A percentile compares a stretch with the other conserved stretches of the same genome.
Conservation (phyloP, 192 early-diverging fungal species). For the Coemansia sp. region DNA sequence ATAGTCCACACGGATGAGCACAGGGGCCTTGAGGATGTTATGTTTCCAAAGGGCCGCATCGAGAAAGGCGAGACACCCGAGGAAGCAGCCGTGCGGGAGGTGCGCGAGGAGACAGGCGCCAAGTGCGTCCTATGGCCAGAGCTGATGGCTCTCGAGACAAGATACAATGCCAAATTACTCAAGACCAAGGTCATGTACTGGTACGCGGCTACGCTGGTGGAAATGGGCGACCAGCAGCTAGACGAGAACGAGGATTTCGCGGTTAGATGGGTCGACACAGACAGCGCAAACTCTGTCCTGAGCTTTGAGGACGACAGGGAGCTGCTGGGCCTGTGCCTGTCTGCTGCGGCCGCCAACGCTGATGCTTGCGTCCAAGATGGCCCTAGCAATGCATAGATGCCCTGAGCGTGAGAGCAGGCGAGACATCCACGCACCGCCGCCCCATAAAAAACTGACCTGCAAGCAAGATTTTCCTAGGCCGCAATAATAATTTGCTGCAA, state of each 20-base stretch:
- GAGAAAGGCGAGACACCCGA: slow-evolving; percentile 25
- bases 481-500: no score
- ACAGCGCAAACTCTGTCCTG: slow-evolving; percentile 5
- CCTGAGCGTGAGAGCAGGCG: no score
- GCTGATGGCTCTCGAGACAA: slow-evolving; percentile 25
- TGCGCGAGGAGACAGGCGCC: slow-evolving; percentile 40
- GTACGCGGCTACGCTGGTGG: slow-evolving; percentile 33
- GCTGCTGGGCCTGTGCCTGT: slow-evolving; percentile 14
- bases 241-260: slow-evolving; percentile 26
- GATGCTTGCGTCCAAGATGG: not conserved
- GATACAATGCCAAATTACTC: slow-evolving; percentile 9
- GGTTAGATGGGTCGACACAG: slow-evolving; percentile 22
- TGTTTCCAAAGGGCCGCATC: slow-evolving; percentile 45
- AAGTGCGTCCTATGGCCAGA: slow-evolving; percentile 24
- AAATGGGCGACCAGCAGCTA: slow-evolving; percentile 14
- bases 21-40: not conserved
- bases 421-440: no score
- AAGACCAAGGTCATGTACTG: slow-evolving; percentile 45
- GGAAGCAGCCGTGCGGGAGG: slow-evolving; percentile 31
- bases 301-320: slow-evolving; percentile 20
- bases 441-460: no score
- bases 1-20: slow-evolving; percentile 12
- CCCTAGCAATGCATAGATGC: no score
- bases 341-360: not conserved
- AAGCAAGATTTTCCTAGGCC: no score